Evolutionary conservation across 192 early-diverging fungal genomes (phyloP).

Genomic region (Entomortierella beljakovae): DNA sequence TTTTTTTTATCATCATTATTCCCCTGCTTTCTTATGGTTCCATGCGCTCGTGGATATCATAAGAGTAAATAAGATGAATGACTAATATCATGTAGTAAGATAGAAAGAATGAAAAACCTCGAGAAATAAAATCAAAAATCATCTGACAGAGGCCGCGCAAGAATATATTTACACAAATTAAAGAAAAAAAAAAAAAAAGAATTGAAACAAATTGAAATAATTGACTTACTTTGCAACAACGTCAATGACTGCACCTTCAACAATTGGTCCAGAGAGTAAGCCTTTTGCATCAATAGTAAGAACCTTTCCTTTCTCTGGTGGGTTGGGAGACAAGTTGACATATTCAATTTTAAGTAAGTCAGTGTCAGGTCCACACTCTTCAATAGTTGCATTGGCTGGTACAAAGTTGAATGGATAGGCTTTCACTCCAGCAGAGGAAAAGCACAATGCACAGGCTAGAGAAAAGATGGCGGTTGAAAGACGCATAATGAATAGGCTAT

Average conservation of each 20-base stretch:
- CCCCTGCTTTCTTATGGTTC: no score
- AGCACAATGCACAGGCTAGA: conserved; percentile 29
- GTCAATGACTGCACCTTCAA: conserved; percentile 55
- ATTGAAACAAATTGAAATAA: not conserved
- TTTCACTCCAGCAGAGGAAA: conserved; percentile 1
- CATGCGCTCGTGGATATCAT: no score
- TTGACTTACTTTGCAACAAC: conserved; percentile 60
- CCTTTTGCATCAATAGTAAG: conserved; percentile 60
- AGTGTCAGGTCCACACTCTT: conserved; percentile 11
- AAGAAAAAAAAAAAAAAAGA: not conserved
- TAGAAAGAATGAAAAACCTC: no score
- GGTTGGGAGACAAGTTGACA: conserved; percentile 59
- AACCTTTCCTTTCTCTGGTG: conserved; percentile 59
- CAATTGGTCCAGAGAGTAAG: conserved; percentile 51
- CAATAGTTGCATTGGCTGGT: conserved; percentile 20
- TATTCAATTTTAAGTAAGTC: conserved; percentile 56
- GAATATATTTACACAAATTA: not conserved
- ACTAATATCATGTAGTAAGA: no score
- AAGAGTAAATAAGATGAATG: no score
- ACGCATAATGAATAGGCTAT: conserved; percentile 12
- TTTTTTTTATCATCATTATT: not conserved
- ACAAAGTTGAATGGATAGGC: conserved; percentile 1
- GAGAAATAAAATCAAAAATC: no score
- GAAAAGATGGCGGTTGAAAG: conserved; percentile 26
- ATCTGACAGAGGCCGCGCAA: no score